Conservation (phyloP, 352 stramenopile species). For the Lagenidium sp. region DNA sequence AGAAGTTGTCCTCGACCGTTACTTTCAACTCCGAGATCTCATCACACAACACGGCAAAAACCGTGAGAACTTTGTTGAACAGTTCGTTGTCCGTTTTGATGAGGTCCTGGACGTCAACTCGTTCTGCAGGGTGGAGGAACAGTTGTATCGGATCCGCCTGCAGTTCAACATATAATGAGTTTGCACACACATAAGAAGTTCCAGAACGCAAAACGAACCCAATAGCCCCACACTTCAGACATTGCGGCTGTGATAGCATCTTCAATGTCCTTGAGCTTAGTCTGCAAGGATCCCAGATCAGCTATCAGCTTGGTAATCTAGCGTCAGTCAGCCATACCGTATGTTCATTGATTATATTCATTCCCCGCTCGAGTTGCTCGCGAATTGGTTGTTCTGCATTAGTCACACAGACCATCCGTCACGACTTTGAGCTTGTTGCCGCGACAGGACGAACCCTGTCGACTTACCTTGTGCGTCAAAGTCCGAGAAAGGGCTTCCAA, state of each 20-base stretch:
- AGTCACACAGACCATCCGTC: neutral
- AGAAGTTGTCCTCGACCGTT: conserved; percentile 86
- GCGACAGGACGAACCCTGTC: neutral
- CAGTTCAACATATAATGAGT: neutral
- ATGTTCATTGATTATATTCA: conserved; percentile 85
- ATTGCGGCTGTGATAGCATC: conserved; percentile 78
- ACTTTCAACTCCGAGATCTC: conserved; percentile 88
- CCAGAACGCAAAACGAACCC: conserved; percentile 34
- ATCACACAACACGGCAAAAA: conserved; percentile 85
- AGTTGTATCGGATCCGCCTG: conserved; percentile 79
- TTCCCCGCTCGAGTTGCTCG: conserved; percentile 64
- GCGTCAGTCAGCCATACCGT: conserved; percentile 31
- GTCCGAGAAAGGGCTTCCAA: conserved; percentile 63
- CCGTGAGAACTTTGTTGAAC: conserved; percentile 86
- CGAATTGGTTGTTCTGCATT: conserved; percentile 69
- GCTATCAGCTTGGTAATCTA: no score
- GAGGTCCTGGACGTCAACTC: conserved; percentile 81
- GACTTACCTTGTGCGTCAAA: conserved; percentile 67
- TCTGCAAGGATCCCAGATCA: no score
- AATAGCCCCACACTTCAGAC: conserved; percentile 88
- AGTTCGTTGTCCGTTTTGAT: conserved; percentile 87
- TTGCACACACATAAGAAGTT: no score
- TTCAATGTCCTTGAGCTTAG: conserved; percentile 83
- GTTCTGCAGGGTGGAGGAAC: conserved; percentile 73
- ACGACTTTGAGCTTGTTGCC: neutral